These are phyloP conservation scores for Boletus reticulatus DNA, from an alignment of 768 basidiomycete species.

Conservation along the genomic window DNA sequence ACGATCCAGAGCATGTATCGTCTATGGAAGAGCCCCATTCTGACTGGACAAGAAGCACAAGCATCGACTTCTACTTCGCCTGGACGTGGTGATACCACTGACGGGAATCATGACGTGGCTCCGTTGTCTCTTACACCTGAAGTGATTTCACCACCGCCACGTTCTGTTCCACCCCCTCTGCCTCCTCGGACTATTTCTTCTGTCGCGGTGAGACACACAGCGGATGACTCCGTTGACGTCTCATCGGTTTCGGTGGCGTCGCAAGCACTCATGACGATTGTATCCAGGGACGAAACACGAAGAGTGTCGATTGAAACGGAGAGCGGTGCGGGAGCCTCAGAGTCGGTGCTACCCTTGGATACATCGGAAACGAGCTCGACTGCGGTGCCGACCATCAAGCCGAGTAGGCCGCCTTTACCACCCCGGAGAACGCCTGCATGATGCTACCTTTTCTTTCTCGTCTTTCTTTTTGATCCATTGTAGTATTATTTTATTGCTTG, in stretches of 20 bases:
- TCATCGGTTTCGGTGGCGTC: conserved; percentile 41
- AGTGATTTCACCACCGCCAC: conserved; percentile 21
- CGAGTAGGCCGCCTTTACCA: conserved; percentile 32
- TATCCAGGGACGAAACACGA: conserved; percentile 41
- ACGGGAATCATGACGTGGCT: conserved; percentile 29
- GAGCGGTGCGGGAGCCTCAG: conserved; percentile 1
- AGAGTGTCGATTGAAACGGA: conserved; percentile 24
- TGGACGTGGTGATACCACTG: conserved; percentile 12
- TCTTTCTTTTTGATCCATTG: neutral
- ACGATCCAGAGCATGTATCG: conserved; percentile 71
- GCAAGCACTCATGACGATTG: conserved; percentile 58
- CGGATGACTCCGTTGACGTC: conserved; percentile 19
- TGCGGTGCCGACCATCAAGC: neutral
- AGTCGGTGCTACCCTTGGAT: conserved; percentile 1
- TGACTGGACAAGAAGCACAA: conserved; percentile 24
- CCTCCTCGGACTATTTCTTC: conserved; percentile 42
- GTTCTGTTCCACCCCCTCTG: conserved; percentile 36
- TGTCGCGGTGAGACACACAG: conserved; percentile 28
- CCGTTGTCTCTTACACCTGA: conserved; percentile 30
- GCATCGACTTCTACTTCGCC: conserved; percentile 6
- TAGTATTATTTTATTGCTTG: conserved; percentile 4
- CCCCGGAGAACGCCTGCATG: conserved; percentile 28
- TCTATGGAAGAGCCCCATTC: conserved; percentile 62
- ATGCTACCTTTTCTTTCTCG: neutral
- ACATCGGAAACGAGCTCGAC: conserved; percentile 3